Percentiles rank a stretch among this genome's conserved stretches.
Conservation (phyloP, 176 grass and related monocot genomes). For the Carex cristatella region DNA sequence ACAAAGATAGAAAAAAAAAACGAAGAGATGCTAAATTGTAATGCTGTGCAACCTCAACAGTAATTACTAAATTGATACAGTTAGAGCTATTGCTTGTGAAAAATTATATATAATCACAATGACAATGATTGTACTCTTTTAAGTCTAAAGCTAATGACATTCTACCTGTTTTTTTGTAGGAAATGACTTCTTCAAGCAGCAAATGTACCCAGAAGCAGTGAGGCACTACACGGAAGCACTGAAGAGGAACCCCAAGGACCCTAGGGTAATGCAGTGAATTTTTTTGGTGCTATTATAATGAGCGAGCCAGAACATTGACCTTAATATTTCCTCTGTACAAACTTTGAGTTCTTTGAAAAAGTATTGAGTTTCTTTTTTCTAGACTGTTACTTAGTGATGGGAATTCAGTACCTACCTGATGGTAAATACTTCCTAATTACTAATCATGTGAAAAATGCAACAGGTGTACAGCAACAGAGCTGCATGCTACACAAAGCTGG, state of each 20-base stretch:
- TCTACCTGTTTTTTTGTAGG: slow-evolving; percentile 33
- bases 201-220: slow-evolving; percentile 92
- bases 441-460: neutral
- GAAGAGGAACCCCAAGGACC: slow-evolving; percentile 82
- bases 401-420: neutral
- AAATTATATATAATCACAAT: neutral
- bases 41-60: neutral
- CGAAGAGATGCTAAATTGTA: neutral
- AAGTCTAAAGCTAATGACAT: neutral
- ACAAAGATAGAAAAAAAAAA: neutral
- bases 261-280: slow-evolving; percentile 51
- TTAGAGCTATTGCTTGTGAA: neutral
- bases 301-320: neutral
- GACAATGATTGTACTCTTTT: neutral
- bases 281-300: neutral
- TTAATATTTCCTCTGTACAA: neutral
- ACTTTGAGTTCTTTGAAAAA: neutral
- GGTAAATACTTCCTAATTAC: neutral
- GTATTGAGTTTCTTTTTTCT: neutral
- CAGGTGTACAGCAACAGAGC: slow-evolving; percentile 99
- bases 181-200: slow-evolving; percentile 86
- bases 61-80: neutral
- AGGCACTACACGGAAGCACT: slow-evolving; percentile 94
- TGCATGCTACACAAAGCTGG: slow-evolving; percentile 92
- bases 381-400: neutral